Evolutionary conservation across 2,329 filamentous ascomycete species (phyloP).

Genomic region (Diaporthe sp.): DNA sequence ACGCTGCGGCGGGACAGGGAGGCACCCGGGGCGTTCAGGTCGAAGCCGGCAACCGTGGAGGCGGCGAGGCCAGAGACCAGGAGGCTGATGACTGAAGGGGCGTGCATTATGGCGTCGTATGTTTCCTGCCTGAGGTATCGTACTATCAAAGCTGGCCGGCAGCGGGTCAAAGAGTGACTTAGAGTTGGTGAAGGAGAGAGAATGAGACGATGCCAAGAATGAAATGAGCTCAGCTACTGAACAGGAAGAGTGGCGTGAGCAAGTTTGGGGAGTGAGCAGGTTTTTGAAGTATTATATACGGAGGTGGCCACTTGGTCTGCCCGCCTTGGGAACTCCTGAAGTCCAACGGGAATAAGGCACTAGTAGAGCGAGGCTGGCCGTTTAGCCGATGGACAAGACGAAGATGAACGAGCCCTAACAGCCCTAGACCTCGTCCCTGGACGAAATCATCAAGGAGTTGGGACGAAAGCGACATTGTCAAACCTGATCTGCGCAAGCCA

Average conservation of each 20-base stretch:
- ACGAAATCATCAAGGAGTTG: conserved; percentile 24
- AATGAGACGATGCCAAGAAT: conserved; percentile 22
- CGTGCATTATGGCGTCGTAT: conserved; percentile 40
- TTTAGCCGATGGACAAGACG: conserved; percentile 9
- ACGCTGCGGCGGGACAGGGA: conserved; percentile 39
- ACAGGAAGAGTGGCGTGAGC: conserved; percentile 38
- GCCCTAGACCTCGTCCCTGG: conserved; percentile 16
- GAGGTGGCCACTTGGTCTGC: background rate
- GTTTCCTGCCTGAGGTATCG: conserved; percentile 24
- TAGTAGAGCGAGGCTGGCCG: conserved; percentile 17
- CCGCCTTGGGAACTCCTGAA: conserved; percentile 4
- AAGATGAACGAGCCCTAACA: conserved; percentile 16
- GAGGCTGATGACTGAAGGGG: conserved; percentile 38
- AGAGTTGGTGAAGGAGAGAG: conserved; percentile 20
- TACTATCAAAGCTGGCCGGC: conserved; percentile 39
- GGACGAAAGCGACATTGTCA: conserved; percentile 31
- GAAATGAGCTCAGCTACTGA: conserved; percentile 36
- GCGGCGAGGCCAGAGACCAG: conserved; percentile 39
- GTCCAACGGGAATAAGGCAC: background rate
- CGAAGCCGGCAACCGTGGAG: conserved; percentile 34
- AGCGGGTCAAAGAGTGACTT: conserved; percentile 38
- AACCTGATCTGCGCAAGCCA: conserved; percentile 27
- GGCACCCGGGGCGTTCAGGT: conserved; percentile 33
- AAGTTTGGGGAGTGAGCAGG: conserved; percentile 35
- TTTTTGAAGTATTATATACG: conserved; percentile 38